Evolutionary conservation across 257 asterid species (phyloP), one percentile per base, ranked within the genome.

Genomic region (Paraleonurus japonicus): DNA sequence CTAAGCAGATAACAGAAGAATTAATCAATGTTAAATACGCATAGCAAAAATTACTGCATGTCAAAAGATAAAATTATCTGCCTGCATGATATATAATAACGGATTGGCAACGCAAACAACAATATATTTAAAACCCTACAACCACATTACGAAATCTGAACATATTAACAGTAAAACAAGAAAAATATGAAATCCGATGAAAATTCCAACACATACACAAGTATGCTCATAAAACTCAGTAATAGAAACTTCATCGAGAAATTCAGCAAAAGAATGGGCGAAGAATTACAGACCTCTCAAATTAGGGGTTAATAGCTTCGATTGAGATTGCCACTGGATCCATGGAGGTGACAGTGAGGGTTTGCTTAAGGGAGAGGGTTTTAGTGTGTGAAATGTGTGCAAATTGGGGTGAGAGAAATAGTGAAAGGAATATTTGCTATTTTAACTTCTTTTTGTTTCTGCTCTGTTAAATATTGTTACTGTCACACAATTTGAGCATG

Each of bases 351-450:
- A 59, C 24, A 65, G 66, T 41, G 70, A 41, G 67, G 60, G 50
- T 72, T 72, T 77, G 74, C 81, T 60, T 17, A 32, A 58, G 28
- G 54, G 55, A 12, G 15, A 35, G 75, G 81, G 71, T 60, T 60
- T 35, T 47, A 57, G 55, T 8, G 66, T 2, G 62, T 12, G 59
- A 5, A 17, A 22, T 0, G 37, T 13, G 22, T 2, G 30, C 0
- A 16, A 7, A 13, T n/a, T 47, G 33, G 7, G 47, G 47, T 0
- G 63, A 28, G 77, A 51, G 73, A 61, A 51, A 47, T 17, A 10
- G 35, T 2, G 15, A 2, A 8, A 2, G 24, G 66, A 30, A 59
- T 26, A 28, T 27, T 59, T 27, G 65, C 23, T 27, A 28, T 4
- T 13, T 0, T 16, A 13, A 2, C 5, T 37, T 0, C 15, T 37